A percentile compares a stretch with the other conserved stretches of the same genome.
These are phyloP conservation scores for Brassica nigra DNA, from an alignment of 345 rosid genomes.

Conservation along the genomic window DNA sequence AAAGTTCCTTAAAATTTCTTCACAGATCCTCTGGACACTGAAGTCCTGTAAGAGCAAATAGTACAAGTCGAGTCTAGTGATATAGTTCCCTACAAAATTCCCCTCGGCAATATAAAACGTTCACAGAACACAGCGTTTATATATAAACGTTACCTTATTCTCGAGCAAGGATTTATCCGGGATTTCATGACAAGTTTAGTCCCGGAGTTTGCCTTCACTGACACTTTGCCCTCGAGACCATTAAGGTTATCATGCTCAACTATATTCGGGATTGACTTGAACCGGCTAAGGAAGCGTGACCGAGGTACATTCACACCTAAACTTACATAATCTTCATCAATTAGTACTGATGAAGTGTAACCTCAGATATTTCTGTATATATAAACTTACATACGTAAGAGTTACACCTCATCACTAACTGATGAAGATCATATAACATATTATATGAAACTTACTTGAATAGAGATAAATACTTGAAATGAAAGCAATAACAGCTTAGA, in stretches of 20 bases:
- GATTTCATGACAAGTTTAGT: constrained; percentile 60
- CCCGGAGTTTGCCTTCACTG: constrained; percentile 63
- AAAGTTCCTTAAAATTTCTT: constrained; percentile 13
- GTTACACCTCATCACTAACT: background rate
- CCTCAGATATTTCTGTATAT: background rate
- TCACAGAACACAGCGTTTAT: too few relatives aligned
- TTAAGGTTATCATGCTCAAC: constrained; percentile 48
- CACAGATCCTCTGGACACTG: constrained; percentile 69
- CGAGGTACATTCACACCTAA: constrained; percentile 68
- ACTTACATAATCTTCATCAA: background rate
- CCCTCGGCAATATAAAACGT: background rate
- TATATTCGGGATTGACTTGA: too few relatives aligned
- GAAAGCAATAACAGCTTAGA: background rate
- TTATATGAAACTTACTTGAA: background rate
- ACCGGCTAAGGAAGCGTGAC: constrained; percentile 55
- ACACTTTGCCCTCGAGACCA: constrained; percentile 79
- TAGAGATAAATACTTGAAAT: background rate
- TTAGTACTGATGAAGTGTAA: background rate
- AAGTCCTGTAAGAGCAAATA: constrained; percentile 53
- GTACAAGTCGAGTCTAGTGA: background rate
- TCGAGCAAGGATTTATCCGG: constrained; percentile 62
- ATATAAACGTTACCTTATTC: constrained; percentile 58
- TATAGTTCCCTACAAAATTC: background rate
- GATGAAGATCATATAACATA: background rate
- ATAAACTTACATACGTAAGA: background rate